Percentiles rank a stretch among this genome's conserved stretches.
These are phyloP conservation scores for Talaromyces sp. DNA, from an alignment of 2,329 filamentous ascomycete genomes.

Conservation along the genomic window DNA sequence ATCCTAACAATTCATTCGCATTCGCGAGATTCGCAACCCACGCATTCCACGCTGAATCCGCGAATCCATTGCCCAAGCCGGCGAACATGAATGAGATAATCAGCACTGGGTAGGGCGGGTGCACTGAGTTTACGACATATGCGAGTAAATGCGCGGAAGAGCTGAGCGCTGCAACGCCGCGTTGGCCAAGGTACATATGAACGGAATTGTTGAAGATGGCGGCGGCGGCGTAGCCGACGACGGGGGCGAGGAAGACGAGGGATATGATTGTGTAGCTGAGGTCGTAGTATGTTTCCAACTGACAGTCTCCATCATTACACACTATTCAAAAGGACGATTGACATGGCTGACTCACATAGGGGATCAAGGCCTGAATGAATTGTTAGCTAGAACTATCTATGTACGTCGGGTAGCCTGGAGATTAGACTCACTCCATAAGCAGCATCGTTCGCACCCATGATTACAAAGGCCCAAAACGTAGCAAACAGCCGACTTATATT, in stretches of 20 bases:
- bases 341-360: slow-evolving; percentile 33
- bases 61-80: slow-evolving; percentile 68
- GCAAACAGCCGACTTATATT: slow-evolving; percentile 52
- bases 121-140: slow-evolving; percentile 54
- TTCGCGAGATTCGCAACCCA: slow-evolving; percentile 69
- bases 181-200: slow-evolving; percentile 56
- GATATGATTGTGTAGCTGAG: slow-evolving; percentile 50
- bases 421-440: slow-evolving; percentile 54
- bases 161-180: slow-evolving; percentile 65
- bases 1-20: slow-evolving; percentile 68
- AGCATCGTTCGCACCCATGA: slow-evolving; percentile 59
- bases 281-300: slow-evolving; percentile 48
- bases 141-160: slow-evolving; percentile 40
- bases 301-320: slow-evolving; percentile 20
- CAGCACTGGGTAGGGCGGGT: slow-evolving; percentile 67
- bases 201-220: slow-evolving; percentile 45
- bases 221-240: slow-evolving; percentile 47
- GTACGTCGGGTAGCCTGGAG: not conserved
- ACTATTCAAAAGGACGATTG: not conserved
- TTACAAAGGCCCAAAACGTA: slow-evolving; percentile 57
- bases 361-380: slow-evolving; percentile 45
- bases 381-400: not conserved
- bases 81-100: slow-evolving; percentile 63
- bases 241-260: slow-evolving; percentile 49
- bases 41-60: slow-evolving; percentile 55